Conservation (phyloP, 192 early-diverging fungal genomes). For the Coemansia sp. region DNA sequence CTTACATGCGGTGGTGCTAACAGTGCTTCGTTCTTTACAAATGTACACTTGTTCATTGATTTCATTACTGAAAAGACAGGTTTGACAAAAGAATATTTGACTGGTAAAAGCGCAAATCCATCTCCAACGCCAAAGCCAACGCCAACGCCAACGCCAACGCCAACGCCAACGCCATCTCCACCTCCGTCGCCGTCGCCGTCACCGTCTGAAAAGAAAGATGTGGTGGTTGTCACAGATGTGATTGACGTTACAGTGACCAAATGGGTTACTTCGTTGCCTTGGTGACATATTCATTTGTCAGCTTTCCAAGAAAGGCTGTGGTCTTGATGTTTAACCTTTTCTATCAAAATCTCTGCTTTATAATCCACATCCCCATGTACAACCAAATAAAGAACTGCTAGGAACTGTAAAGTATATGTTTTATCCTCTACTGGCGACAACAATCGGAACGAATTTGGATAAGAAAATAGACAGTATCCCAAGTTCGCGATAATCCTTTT, state of each 20-base stretch:
- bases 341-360: too few species aligned
- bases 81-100: conserved; percentile 9
- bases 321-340: too few species aligned
- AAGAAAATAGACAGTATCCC: too few species aligned
- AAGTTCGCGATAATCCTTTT: too few species aligned
- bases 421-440: too few species aligned
- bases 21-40: conserved; percentile 18
- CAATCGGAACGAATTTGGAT: too few species aligned
- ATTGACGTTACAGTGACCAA: neutral
- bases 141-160: neutral
- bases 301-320: too few species aligned
- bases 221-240: neutral
- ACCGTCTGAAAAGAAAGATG: neutral
- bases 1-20: conserved; percentile 2
- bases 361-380: too few species aligned
- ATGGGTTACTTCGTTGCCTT: neutral
- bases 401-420: too few species aligned
- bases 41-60: conserved; percentile 11
- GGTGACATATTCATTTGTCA: neutral
- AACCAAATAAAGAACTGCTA: too few species aligned
- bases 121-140: neutral
- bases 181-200: too few species aligned
- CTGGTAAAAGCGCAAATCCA: neutral
- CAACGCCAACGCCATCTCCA: neutral
- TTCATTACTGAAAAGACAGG: conserved; percentile 15